These are phyloP conservation scores for Podila minutissima DNA, from an alignment of 192 early-diverging fungal genomes.

Conservation along the genomic window DNA sequence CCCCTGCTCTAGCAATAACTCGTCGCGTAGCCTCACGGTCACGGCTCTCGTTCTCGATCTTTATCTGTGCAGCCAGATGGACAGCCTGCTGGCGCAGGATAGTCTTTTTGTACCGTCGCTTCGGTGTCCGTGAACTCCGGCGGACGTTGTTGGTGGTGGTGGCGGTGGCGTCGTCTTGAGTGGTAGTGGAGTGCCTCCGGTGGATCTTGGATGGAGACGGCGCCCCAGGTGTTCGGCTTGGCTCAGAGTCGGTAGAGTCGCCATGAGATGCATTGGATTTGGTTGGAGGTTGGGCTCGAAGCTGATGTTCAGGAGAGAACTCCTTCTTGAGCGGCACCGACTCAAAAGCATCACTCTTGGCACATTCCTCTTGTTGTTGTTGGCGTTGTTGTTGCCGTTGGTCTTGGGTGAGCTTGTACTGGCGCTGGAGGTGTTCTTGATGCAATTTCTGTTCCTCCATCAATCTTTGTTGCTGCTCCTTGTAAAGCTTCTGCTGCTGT, in stretches of 20 bases:
- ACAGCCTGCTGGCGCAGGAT: slow-evolving; percentile 45
- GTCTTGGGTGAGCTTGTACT: background rate
- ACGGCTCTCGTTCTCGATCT: slow-evolving; percentile 35
- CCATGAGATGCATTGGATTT: too few species aligned
- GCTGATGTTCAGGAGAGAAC: background rate
- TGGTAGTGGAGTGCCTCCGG: background rate
- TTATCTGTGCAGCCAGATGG: slow-evolving; percentile 35
- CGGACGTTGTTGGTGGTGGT: background rate
- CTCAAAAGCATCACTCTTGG: background rate
- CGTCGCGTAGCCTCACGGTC: slow-evolving; percentile 30
- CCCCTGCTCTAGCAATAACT: slow-evolving; percentile 11
- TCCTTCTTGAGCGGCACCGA: background rate
- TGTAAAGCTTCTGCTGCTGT: slow-evolving; percentile 4
- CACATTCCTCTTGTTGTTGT: background rate
- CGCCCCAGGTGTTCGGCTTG: background rate
- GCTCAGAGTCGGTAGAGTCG: background rate
- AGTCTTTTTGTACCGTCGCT: slow-evolving; percentile 42
- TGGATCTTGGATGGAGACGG: background rate
- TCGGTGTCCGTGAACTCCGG: slow-evolving; percentile 1
- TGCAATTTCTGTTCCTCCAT: background rate
- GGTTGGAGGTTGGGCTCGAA: background rate
- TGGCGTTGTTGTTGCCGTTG: background rate
- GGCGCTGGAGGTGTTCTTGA: background rate
- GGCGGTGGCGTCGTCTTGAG: background rate
- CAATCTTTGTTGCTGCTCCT: background rate